phyloP scores from a whole-genome alignment of 257 asterid species.

The Fraxinus quadrangulata region DNA sequence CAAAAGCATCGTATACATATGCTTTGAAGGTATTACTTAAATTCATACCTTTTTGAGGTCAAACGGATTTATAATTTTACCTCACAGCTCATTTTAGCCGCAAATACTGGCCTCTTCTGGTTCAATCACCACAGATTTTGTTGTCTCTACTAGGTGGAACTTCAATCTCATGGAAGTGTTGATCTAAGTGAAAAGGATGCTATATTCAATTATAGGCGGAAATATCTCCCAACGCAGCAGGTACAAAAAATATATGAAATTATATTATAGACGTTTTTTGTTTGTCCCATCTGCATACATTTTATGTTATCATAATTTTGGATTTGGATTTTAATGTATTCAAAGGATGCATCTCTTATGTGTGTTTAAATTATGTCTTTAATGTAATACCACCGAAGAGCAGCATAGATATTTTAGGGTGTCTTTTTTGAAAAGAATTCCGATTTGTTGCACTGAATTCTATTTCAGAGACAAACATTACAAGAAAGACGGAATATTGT shows the following conservation, averaged over 20 bases:
- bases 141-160: constrained; percentile 65
- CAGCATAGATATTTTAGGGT: not conserved
- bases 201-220: constrained; percentile 74
- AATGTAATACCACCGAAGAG: not conserved
- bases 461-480: not conserved
- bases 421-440: not conserved
- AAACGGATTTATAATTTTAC: constrained; percentile 11
- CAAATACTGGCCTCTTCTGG: not conserved
- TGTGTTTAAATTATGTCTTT: not conserved
- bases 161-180: constrained; percentile 55
- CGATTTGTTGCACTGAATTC: not conserved
- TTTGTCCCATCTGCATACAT: not conserved
- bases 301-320: not conserved
- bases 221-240: constrained; percentile 90
- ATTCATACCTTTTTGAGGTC: not conserved
- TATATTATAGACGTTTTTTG: not conserved
- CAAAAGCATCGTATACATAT: not conserved
- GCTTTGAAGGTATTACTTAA: not conserved
- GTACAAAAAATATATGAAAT: constrained; percentile 32
- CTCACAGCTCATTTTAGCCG: not conserved
- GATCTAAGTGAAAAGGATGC: constrained; percentile 67
- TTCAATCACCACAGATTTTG: constrained; percentile 21
- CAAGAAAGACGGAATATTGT: not conserved
- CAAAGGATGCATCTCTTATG: not conserved
- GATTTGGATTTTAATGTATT: not conserved